These are phyloP conservation scores for Termitomyces sp. DNA, from an alignment of 1,284 basidiomycete genomes.

Conservation along the genomic window DNA sequence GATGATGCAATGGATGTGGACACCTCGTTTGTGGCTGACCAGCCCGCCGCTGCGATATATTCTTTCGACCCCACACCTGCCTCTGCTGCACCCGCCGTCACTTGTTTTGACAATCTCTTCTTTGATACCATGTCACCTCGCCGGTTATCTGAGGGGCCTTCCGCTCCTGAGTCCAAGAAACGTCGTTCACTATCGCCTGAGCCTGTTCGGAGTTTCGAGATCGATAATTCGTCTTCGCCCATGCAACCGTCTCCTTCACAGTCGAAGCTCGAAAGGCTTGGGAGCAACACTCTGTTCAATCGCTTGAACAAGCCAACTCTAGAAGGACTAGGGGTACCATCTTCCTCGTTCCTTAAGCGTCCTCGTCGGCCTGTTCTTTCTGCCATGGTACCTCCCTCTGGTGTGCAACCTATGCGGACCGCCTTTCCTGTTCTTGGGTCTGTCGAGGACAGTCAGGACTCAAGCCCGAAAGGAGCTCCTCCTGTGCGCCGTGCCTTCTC, in stretches of 20 bases:
- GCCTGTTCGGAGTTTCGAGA: constrained; percentile 32
- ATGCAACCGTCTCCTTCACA: constrained; percentile 61
- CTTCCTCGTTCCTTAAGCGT: constrained; percentile 49
- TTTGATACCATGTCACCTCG: constrained; percentile 52
- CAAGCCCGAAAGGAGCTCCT: constrained; percentile 32
- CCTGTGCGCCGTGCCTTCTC: constrained; percentile 69
- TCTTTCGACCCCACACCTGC: constrained; percentile 38
- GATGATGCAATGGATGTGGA: constrained; percentile 79
- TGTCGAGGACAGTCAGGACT: constrained; percentile 21
- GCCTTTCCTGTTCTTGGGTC: constrained; percentile 36
- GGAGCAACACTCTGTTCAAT: constrained; percentile 38
- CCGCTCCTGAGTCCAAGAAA: constrained; percentile 50
- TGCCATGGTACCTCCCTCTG: constrained; percentile 49
- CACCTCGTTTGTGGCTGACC: constrained; percentile 39
- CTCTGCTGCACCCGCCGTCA: constrained; percentile 49
- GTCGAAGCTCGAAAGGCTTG: constrained; percentile 58
- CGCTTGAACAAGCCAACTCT: constrained; percentile 52
- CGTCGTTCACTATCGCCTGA: constrained; percentile 69
- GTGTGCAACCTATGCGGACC: constrained; percentile 33
- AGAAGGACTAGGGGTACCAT: constrained; percentile 56
- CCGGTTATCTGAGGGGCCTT: constrained; percentile 38
- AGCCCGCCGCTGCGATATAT: constrained; percentile 23
- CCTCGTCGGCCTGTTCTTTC: constrained; percentile 63
- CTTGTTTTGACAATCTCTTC: constrained; percentile 56
- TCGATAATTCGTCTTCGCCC: constrained; percentile 50